Base-by-base conservation (phyloP, 139 green algal species). In the Limnomonas spitsbergensis region DNA sequence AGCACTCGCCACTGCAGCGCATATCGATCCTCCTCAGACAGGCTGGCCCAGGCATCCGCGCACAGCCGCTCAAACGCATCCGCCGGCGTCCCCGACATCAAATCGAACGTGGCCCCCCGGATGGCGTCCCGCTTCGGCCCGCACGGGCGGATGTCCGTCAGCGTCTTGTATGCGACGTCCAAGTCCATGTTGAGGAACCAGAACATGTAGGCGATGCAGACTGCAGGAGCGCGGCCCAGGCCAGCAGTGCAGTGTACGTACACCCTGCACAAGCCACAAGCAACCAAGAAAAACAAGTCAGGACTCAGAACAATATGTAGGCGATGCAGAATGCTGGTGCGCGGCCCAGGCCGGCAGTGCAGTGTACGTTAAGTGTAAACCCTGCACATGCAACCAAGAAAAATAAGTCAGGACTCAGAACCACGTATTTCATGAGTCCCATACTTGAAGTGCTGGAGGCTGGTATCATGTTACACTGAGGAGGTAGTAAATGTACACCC, bases 231-330 rank as follows among this genome's bases (percentile, higher is more conserved):
- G 1, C 91, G 80, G 4, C 91, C 91, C 4, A 95, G 79, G 1
- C 91, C 91, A 0, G 91, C 91, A 36, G 91, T 95, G 76, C 91
- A 95, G 71, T 95, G 91, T 1, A 95, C 89, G 70, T 95, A 95
- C 36, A 94, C 85, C 73, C 80, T 86, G 68, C 36, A 54, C n/a
- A n/a, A n/a, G n/a, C n/a, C n/a, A n/a, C n/a, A n/a, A n/a, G n/a
- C n/a, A n/a, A n/a, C n/a, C n/a, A n/a, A n/a, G n/a, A n/a, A n/a
- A n/a, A n/a, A n/a, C n/a, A n/a, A n/a, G n/a, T n/a, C n/a, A n/a
- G n/a, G n/a, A n/a, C n/a, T n/a, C n/a, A n/a, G n/a, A n/a, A 91
- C 83, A 88, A 94, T 40, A 92, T 66, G 71, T 88, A 90, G 29
- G 88, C 90, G 66, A 96, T 96, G 83, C 85, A 88, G 0, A 92